Conservation (phyloP, 495 filamentous ascomycete genomes). For the Tuber microsphaerosporum region DNA sequence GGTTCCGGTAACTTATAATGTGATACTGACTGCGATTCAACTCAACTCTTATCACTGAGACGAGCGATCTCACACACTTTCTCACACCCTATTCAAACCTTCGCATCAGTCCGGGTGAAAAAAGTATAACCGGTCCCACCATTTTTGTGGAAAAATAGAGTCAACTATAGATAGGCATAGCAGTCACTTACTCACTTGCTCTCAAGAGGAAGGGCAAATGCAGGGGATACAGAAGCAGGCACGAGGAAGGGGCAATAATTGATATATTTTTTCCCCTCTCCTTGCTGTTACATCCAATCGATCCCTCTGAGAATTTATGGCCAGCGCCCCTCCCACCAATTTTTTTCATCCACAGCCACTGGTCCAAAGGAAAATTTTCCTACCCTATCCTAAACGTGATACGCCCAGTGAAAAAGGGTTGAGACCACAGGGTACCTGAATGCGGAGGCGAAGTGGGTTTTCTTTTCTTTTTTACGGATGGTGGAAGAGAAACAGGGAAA, state of each 20-base stretch:
- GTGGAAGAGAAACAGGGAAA: constrained; percentile 3
- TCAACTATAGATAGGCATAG: constrained; percentile 26
- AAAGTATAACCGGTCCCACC: constrained; percentile 13
- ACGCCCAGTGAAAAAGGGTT: neutral
- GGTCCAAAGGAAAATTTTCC: constrained; percentile 4
- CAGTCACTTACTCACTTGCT: constrained; percentile 9
- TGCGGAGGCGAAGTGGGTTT: constrained; percentile 10
- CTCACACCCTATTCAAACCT: neutral
- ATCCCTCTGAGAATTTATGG: constrained; percentile 5
- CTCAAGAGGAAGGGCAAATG: constrained; percentile 11
- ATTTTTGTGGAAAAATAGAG: constrained; percentile 16
- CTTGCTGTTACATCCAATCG: constrained; percentile 22
- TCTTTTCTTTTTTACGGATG: neutral
- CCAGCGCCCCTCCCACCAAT: constrained; percentile 7
- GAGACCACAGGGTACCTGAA: constrained; percentile 4
- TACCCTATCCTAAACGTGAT: neutral
- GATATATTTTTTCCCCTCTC: neutral
- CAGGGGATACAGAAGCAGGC: constrained; percentile 29
- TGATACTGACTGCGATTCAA: constrained; percentile 1
- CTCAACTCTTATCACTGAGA: constrained; percentile 6
- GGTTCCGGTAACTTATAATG: neutral
- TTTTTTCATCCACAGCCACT: constrained; percentile 5
- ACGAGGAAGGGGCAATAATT: constrained; percentile 21
- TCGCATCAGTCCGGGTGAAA: constrained; percentile 21
- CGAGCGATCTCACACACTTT: neutral